These are phyloP conservation scores for Lentinula sp. DNA, from an alignment of 768 basidiomycete genomes.

Conservation along the genomic window DNA sequence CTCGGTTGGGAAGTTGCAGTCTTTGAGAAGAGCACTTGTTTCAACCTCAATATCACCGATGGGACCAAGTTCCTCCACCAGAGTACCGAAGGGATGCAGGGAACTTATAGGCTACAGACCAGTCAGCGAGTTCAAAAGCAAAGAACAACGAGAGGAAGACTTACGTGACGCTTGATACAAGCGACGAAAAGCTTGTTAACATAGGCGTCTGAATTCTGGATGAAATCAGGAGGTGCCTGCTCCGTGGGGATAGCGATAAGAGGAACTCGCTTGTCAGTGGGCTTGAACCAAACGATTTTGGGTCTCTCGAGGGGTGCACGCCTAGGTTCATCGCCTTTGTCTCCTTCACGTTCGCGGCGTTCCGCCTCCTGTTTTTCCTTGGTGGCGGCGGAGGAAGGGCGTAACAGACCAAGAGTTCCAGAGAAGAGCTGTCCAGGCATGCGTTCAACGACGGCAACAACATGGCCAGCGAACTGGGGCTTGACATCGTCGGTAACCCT, in stretches of 20 bases:
- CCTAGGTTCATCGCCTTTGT: constrained; percentile 78
- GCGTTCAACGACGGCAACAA: constrained; percentile 98
- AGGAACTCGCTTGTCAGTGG: constrained; percentile 97
- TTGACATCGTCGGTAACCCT: constrained; percentile 97
- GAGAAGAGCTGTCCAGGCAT: constrained; percentile 99
- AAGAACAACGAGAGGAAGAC: constrained; percentile 22
- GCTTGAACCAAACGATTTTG: constrained; percentile 99
- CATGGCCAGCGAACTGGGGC: constrained; percentile 97
- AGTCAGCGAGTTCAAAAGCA: not conserved
- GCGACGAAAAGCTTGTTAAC: constrained; percentile 91
- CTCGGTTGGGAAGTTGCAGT: constrained; percentile 98
- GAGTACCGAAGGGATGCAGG: constrained; percentile 95
- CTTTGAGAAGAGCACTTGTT: constrained; percentile 94
- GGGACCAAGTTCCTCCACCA: constrained; percentile 95
- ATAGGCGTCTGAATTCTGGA: constrained; percentile 90
- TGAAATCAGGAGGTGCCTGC: constrained; percentile 94
- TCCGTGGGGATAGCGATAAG: constrained; percentile 98
- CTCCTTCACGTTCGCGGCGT: constrained; percentile 93
- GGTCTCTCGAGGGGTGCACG: constrained; percentile 81
- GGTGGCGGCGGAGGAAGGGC: constrained; percentile 94
- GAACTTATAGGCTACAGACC: constrained; percentile 77
- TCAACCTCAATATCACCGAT: constrained; percentile 99
- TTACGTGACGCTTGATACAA: constrained; percentile 95
- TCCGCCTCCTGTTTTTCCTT: constrained; percentile 99
- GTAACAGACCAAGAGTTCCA: constrained; percentile 89